These are phyloP conservation scores for Tricholoma sp. DNA, from an alignment of 768 basidiomycete species.

Conservation along the genomic window DNA sequence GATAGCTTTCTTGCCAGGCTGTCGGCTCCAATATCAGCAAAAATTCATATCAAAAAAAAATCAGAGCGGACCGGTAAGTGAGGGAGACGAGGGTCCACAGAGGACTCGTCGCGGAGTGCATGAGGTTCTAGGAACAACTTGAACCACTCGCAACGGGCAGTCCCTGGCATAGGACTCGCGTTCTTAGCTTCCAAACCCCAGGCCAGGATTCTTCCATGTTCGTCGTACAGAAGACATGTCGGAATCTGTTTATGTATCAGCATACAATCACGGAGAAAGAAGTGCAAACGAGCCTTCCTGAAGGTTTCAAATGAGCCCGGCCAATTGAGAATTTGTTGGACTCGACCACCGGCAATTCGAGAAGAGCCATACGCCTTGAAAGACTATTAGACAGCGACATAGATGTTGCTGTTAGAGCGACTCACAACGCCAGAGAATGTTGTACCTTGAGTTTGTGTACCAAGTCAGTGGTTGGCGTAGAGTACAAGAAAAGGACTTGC, in stretches of 20 bases:
- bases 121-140: constrained; percentile 84
- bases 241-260: constrained; percentile 43
- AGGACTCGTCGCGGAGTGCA: constrained; percentile 65
- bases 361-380: constrained; percentile 82
- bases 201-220: constrained; percentile 64
- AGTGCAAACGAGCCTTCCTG: constrained; percentile 50
- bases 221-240: constrained; percentile 81
- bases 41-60: not conserved
- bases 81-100: constrained; percentile 75
- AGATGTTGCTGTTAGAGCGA: constrained; percentile 14
- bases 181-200: constrained; percentile 92
- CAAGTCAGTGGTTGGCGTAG: not conserved
- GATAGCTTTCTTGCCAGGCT: constrained; percentile 72
- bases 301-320: constrained; percentile 84
- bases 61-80: constrained; percentile 59
- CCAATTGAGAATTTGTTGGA: constrained; percentile 86
- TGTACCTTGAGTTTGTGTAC: constrained; percentile 50
- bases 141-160: constrained; percentile 60
- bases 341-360: constrained; percentile 69
- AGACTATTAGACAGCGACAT: constrained; percentile 5
- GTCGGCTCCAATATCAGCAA: constrained; percentile 8
- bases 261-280: not conserved
- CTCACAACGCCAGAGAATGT: constrained; percentile 85
- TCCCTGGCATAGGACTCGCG: constrained; percentile 61
- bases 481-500: constrained; percentile 31